Conservation (phyloP, 371 early-diverging fungal genomes). For the Mortierella sp. region DNA sequence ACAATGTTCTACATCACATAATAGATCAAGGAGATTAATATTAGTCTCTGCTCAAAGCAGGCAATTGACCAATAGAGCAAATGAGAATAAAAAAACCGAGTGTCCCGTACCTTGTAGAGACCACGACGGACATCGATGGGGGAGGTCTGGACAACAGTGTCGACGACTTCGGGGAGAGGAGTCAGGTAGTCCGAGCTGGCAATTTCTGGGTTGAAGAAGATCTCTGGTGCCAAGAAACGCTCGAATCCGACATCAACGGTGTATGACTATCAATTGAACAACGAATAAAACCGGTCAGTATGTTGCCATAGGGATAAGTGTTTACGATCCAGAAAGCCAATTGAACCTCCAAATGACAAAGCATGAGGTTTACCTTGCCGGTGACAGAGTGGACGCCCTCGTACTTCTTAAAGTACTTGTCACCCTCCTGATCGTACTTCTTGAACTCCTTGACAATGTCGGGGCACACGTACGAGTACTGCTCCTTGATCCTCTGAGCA, state of each 20-base stretch:
- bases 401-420: slow-evolving; percentile 88
- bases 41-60: neutral
- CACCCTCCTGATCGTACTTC: slow-evolving; percentile 92
- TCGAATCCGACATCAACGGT: slow-evolving; percentile 97
- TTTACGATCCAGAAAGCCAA: neutral
- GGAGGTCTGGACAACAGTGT: slow-evolving; percentile 94
- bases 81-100: neutral
- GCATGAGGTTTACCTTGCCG: slow-evolving; percentile 72
- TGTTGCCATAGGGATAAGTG: neutral
- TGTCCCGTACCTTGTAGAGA: slow-evolving; percentile 92
- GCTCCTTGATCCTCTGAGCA: slow-evolving; percentile 96
- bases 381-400: slow-evolving; percentile 89
- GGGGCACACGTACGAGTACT: slow-evolving; percentile 95
- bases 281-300: neutral
- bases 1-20: slow-evolving; percentile 88
- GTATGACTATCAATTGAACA: slow-evolving; percentile 71
- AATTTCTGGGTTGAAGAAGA: slow-evolving; percentile 99
- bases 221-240: slow-evolving; percentile 98
- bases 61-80: neutral
- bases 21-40: neutral
- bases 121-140: slow-evolving; percentile 98
- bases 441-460: slow-evolving; percentile 97
- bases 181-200: slow-evolving; percentile 96
- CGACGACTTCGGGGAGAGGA: slow-evolving; percentile 95
- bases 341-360: neutral